A percentile compares a stretch with the other conserved stretches of the same genome.
These are phyloP conservation scores for Areca catechu DNA, from an alignment of 176 grass and related monocot species.

Conservation along the genomic window DNA sequence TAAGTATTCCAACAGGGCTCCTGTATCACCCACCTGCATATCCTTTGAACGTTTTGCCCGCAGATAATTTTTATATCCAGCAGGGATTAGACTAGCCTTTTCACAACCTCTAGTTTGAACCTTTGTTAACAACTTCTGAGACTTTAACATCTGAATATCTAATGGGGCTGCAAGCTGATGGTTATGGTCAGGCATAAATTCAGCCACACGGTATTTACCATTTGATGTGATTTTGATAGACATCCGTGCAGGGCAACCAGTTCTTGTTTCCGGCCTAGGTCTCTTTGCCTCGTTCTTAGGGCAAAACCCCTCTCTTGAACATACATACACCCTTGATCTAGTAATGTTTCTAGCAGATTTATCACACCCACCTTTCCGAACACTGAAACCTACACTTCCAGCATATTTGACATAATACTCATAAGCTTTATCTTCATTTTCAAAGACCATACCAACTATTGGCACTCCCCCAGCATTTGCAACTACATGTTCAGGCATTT, in stretches of 20 bases:
- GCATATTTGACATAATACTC: slow-evolving; percentile 84
- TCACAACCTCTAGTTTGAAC: slow-evolving; percentile 36
- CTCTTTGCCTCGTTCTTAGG: slow-evolving; percentile 62
- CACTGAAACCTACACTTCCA: slow-evolving; percentile 67
- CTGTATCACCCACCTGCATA: slow-evolving; percentile 42
- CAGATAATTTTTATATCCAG: slow-evolving; percentile 76
- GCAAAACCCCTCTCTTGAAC: slow-evolving; percentile 78
- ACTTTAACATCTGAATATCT: slow-evolving; percentile 84
- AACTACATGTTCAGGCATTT: slow-evolving; percentile 54
- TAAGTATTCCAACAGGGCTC: slow-evolving; percentile 72
- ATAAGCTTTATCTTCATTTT: slow-evolving; percentile 77
- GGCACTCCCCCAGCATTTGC: slow-evolving; percentile 70
- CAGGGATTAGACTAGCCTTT: slow-evolving; percentile 51
- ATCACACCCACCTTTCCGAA: slow-evolving; percentile 78
- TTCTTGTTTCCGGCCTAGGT: slow-evolving; percentile 56
- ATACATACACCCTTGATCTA: slow-evolving; percentile 70
- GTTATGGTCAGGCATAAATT: slow-evolving; percentile 80
- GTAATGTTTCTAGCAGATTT: slow-evolving; percentile 68
- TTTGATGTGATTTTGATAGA: slow-evolving; percentile 46
- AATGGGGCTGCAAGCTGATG: slow-evolving; percentile 83
- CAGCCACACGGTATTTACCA: slow-evolving; percentile 67
- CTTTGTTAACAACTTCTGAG: slow-evolving; percentile 39
- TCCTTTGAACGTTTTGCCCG: slow-evolving; percentile 39
- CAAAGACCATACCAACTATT: slow-evolving; percentile 79
- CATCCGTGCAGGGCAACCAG: slow-evolving; percentile 67